phyloP scores from a whole-genome alignment of 352 stramenopile species.

The Phytopythium cucurbitacearum region DNA sequence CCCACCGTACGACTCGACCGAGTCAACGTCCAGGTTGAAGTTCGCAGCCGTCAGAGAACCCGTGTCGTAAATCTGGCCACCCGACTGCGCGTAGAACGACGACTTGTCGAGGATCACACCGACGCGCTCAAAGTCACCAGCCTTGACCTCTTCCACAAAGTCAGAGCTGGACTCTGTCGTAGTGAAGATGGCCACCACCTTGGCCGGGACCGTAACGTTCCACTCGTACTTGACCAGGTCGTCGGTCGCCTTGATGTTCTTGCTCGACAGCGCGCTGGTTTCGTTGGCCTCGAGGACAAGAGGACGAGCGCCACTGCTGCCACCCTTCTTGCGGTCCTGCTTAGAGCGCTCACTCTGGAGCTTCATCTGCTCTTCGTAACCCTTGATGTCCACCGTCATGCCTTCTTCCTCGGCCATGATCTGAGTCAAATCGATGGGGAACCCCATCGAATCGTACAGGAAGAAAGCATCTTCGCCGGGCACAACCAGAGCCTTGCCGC shows the following conservation, averaged over 20 bases:
- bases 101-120: slow-evolving; percentile 97
- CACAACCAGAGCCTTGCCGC: slow-evolving; percentile 73
- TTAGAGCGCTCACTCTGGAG: slow-evolving; percentile 82
- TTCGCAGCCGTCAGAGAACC: slow-evolving; percentile 58
- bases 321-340: slow-evolving; percentile 88
- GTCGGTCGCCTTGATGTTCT: slow-evolving; percentile 87
- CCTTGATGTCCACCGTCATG: slow-evolving; percentile 92
- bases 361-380: slow-evolving; percentile 94
- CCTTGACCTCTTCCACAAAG: slow-evolving; percentile 74
- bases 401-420: slow-evolving; percentile 96
- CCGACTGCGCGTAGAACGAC: slow-evolving; percentile 97
- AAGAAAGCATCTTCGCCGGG: slow-evolving; percentile 96
- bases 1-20: slow-evolving; percentile 94
- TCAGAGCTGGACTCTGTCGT: slow-evolving; percentile 85
- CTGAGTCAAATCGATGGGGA: slow-evolving; percentile 98
- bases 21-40: slow-evolving; percentile 75
- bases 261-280: slow-evolving; percentile 84
- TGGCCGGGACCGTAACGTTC: slow-evolving; percentile 74
- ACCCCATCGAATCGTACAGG: slow-evolving; percentile 98
- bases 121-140: slow-evolving; percentile 81
- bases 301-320: slow-evolving; percentile 55
- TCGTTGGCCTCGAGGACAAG: slow-evolving; percentile 95
- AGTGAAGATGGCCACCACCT: slow-evolving; percentile 93
- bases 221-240: slow-evolving; percentile 95
- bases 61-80: slow-evolving; percentile 95